Base-by-base conservation (phyloP, 2,329 filamentous ascomycete species). In the Sclerotinia nivalis region DNA sequence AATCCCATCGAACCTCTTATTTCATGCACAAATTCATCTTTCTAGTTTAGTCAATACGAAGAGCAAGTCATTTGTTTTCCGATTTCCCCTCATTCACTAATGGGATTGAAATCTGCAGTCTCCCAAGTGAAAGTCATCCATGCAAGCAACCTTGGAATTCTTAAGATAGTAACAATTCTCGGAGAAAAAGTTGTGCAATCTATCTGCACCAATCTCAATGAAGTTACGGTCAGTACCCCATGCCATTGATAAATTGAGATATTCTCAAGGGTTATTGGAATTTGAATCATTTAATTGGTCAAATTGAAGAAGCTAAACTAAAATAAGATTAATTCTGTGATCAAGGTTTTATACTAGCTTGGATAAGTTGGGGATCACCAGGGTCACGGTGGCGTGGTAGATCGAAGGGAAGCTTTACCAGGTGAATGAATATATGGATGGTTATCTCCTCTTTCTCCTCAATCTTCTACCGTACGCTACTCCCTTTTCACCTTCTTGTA, bases 161-260 rank as follows among this genome's bases (percentile, higher is more conserved):
- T 7, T 4, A 25, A 64, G 7, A 25, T 37, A 50, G 45, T n/a
- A 49, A 37, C 59, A 50, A 28, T 2, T 2, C 5, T 40, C 60
- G 60, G 60, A 25, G 50, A 64, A 47, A 62, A 50, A 25, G 60
- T 52, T 50, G 60, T 64, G 60, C 60, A 50, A 31, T 25, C 60
- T 40, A 12, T 50, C 45, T 34, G 60, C 12, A 20, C 31, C 47
- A 20, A 12, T 49, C 52, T 10, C 12, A 12, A 67, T 56, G 1
- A 7, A 2, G 65, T 37, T 67, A 62, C 59, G 1, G 22, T 31
- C 59, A 31, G 18, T 7, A 13, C 8, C 8, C 40, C 58, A 56
- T 56, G 22, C 40, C 34, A 31, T 22, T 34, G 13, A 47, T 45
- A 31, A 8, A 45, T 25, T 4, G 3, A 37, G 15, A n/a, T 20